A percentile compares a stretch with the other conserved stretches of the same genome.
phyloP scores from a whole-genome alignment of 306 rosid genomes.

The Corylus heterophylla region DNA sequence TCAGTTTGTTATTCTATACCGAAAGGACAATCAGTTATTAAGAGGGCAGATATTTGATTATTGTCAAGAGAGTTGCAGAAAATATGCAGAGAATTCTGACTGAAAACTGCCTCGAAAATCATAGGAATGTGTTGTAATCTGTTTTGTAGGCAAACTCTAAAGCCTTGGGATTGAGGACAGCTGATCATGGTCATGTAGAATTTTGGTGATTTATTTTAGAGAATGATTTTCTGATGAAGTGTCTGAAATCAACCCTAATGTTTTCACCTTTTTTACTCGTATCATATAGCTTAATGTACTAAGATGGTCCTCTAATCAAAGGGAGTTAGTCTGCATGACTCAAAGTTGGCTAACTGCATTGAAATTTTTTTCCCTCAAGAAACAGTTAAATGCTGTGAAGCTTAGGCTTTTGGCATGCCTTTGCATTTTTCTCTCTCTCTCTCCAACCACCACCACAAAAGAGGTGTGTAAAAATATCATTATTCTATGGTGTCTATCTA shows the following conservation, averaged over 20 bases:
- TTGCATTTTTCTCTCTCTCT: not conserved
- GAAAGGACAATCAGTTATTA: not conserved
- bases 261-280: not conserved
- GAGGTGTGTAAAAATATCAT: slow-evolving; percentile 27
- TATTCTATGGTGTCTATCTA: slow-evolving; percentile 36
- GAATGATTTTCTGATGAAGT: not conserved
- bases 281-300: not conserved
- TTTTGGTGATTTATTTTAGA: not conserved
- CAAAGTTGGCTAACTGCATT: not conserved
- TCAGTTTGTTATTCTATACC: not conserved
- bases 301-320: not conserved
- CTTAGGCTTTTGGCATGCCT: no score
- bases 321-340: not conserved
- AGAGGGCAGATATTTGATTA: not conserved
- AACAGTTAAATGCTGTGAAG: no score
- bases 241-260: not conserved
- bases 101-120: not conserved
- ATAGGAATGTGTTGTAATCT: not conserved
- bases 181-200: not conserved
- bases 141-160: not conserved
- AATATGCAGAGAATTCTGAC: not conserved
- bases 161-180: not conserved
- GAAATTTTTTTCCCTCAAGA: no score
- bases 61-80: not conserved
- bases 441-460: not conserved